Conservation (phyloP, 352 stramenopile species). For the Phytophthora agathidicida region DNA sequence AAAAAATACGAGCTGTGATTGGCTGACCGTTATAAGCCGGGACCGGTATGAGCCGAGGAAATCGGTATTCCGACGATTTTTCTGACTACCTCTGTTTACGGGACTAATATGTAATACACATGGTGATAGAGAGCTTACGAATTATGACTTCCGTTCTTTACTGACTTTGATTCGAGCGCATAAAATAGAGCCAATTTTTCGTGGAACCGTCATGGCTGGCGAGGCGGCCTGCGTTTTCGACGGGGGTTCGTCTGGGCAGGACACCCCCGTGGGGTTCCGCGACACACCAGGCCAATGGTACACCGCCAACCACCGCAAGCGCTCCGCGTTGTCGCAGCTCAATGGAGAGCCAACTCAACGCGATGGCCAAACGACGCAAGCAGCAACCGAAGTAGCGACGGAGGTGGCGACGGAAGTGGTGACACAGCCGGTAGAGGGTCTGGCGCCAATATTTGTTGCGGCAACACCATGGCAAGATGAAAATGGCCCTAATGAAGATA, state of each 20-base stretch:
- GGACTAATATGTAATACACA: too few species aligned
- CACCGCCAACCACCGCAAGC: conserved; percentile 42
- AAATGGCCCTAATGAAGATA: conserved; percentile 1
- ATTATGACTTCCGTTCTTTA: too few species aligned
- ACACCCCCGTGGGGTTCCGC: conserved; percentile 70
- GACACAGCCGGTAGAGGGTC: not conserved
- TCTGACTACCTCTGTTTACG: too few species aligned
- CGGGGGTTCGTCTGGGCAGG: conserved; percentile 43
- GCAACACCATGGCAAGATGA: conserved; percentile 29
- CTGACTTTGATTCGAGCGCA: too few species aligned
- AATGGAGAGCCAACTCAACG: conserved; percentile 54
- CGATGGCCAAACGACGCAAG: conserved; percentile 43
- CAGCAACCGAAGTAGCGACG: conserved; percentile 33
- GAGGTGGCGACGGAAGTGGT: conserved; percentile 27
- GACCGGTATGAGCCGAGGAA: too few species aligned
- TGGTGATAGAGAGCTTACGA: too few species aligned
- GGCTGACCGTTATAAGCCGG: too few species aligned
- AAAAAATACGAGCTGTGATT: too few species aligned
- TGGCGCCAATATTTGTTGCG: conserved; percentile 55
- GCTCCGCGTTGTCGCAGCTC: conserved; percentile 29
- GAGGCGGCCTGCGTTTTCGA: conserved; percentile 32
- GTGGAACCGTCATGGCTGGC: conserved; percentile 18
- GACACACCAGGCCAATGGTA: conserved; percentile 50
- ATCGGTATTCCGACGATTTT: too few species aligned
- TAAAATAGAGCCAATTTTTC: too few species aligned